phyloP scores from a whole-genome alignment of 2,329 filamentous ascomycete species.

The Exophiala sp. region DNA sequence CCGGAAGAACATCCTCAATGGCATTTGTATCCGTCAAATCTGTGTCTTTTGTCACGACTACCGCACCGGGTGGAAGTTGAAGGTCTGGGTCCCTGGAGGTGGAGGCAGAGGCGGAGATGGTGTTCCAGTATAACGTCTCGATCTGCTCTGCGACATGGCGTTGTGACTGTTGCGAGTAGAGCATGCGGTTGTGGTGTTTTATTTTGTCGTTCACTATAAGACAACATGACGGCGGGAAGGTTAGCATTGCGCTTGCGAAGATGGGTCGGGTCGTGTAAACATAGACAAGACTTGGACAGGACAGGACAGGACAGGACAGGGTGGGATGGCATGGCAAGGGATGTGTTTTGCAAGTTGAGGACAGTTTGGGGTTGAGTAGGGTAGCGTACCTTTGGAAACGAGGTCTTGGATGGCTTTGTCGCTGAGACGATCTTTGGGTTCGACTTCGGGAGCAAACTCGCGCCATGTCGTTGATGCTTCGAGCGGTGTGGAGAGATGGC shows the following conservation, averaged over 20 bases:
- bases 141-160: conserved; percentile 53
- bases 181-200: conserved; percentile 48
- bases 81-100: too few species aligned
- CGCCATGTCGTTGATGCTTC: conserved; percentile 45
- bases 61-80: conserved; percentile 1
- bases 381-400: conserved; percentile 44
- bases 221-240: too few species aligned
- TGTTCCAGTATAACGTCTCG: conserved; percentile 50
- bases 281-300: too few species aligned
- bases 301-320: too few species aligned
- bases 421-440: conserved; percentile 40
- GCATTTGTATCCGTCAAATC: conserved; percentile 10
- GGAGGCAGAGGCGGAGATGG: too few species aligned
- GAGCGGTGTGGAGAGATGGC: conserved; percentile 47
- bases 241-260: neutral
- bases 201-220: conserved; percentile 46
- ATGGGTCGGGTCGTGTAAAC: too few species aligned
- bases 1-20: conserved; percentile 11
- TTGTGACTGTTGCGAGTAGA: conserved; percentile 50
- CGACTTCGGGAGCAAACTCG: conserved; percentile 38
- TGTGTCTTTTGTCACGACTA: conserved; percentile 11
- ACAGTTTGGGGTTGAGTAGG: neutral
- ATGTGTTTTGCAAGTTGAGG: too few species aligned
- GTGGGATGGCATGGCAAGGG: too few species aligned
- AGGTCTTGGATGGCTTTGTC: conserved; percentile 48